Evolutionary conservation across 768 basidiomycete genomes (phyloP).

Genomic region (Leccinum obscurum): DNA sequence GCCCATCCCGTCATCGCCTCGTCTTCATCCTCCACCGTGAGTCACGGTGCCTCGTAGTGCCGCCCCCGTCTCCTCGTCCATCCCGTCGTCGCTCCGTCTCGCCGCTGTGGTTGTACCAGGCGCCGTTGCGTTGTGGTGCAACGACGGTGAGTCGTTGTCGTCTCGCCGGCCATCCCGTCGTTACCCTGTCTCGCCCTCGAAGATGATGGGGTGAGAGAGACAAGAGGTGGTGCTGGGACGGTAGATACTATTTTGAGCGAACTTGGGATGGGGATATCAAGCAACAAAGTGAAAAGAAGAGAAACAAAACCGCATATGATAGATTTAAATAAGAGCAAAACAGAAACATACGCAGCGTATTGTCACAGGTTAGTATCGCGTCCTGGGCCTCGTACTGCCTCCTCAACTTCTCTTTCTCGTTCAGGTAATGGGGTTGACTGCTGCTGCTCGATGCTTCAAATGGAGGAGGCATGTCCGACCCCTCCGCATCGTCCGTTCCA

Average conservation of each 20-base stretch:
- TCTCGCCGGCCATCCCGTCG: no score
- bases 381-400: constrained; percentile 68
- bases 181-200: constrained; percentile 42
- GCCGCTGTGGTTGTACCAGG: no score
- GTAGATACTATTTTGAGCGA: constrained; percentile 53
- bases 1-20: no score
- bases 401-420: constrained; percentile 72
- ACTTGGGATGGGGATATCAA: constrained; percentile 44
- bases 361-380: constrained; percentile 30
- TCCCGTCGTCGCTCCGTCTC: no score
- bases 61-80: no score
- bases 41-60: no score
- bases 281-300: background rate
- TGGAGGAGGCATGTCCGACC: constrained; percentile 50
- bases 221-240: constrained; percentile 74
- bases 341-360: background rate
- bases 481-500: constrained; percentile 23
- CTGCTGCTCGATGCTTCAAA: constrained; percentile 45
- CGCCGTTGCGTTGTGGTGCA: no score
- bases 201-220: constrained; percentile 82
- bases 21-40: no score
- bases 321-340: background rate
- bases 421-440: constrained; percentile 39
- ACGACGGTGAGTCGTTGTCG: no score
- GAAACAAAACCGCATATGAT: background rate